Evolutionary conservation across 2,329 filamentous ascomycete species (phyloP).

Genomic region (Aspergillus puulaauensis): DNA sequence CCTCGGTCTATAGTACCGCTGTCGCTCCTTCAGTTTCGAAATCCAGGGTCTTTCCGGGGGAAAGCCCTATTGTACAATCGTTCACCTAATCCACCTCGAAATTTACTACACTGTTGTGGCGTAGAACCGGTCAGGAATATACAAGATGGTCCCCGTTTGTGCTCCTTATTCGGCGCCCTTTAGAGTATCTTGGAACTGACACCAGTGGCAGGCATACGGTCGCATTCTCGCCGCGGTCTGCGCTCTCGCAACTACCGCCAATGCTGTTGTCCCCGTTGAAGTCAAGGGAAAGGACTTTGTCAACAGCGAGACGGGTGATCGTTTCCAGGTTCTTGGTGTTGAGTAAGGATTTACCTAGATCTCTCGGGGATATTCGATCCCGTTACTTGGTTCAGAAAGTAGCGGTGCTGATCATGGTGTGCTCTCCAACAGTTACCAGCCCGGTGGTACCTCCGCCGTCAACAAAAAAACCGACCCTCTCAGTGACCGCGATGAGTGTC

Average conservation of each 20-base stretch:
- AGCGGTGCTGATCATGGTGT: conserved; percentile 17
- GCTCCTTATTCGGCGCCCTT: not conserved
- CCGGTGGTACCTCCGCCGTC: conserved; percentile 61
- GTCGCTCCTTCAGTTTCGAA: conserved; percentile 16
- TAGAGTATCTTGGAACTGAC: not conserved
- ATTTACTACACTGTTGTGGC: not conserved
- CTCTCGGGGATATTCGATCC: conserved; percentile 10
- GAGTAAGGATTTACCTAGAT: conserved; percentile 44
- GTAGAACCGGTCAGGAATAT: not conserved
- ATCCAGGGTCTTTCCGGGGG: conserved; percentile 16
- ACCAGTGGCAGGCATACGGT: conserved; percentile 28
- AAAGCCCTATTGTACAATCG: conserved; percentile 19
- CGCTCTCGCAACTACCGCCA: conserved; percentile 46
- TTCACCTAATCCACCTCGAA: conserved; percentile 4
- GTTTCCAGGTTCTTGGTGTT: conserved; percentile 63
- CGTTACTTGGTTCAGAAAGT: conserved; percentile 15
- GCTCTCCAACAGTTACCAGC: conserved; percentile 53
- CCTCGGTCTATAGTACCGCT: not conserved
- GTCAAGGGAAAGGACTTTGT: conserved; percentile 63
- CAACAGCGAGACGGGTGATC: conserved; percentile 56
- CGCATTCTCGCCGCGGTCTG: conserved; percentile 40
- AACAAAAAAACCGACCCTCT: conserved; percentile 56
- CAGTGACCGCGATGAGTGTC: conserved; percentile 56
- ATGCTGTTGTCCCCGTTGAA: conserved; percentile 57
- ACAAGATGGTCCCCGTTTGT: conserved; percentile 25